Evolutionary conservation across 495 filamentous ascomycete genomes (phyloP), one percentile per base, ranked within the genome.

Genomic region (Aeminium ludgeri): DNA sequence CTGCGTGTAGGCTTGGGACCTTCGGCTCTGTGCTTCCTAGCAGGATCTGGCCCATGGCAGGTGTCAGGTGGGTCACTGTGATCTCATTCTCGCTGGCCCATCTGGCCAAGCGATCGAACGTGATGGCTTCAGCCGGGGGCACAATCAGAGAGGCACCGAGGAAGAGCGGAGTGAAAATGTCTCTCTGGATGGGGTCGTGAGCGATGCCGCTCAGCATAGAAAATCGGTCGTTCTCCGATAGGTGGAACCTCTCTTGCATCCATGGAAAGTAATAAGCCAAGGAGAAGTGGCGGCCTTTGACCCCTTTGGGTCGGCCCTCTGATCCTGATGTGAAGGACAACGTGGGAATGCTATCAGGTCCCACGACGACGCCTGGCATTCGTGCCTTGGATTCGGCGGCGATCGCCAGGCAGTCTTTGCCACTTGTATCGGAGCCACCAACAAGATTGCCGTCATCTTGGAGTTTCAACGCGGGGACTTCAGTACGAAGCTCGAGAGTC

Each of bases 1-100:
- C 82, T 45, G 77, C 70, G 52, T 83, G 72, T 8, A 97, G 69
- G 16, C 68, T 62, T 10, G 37, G 35, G 13, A 46, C 39, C 32
- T 46, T 50, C n/a, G 48, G 48, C 48, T 82, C 64, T 0, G 76
- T 71, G 6, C 68, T 77, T 29, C 87, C 89, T 20, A 92, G 80
- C 1, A 97, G 65, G 38, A 97, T 89, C 53, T 96, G 86, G 37
- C 87, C 87, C 86, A 96, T 84, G 29, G 86, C 89, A 5, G 89
- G 89, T 0, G 89, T 97, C 12, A 97, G 65, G 55, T 95, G 89
- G 3, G 86, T 87, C 27, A 89, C 77, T 12, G 82, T 94, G 11
- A 80, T 74, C 38, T 69, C 62, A 52, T 86, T 72, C 39, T 81
- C 70, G 34, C 66, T 67, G 76, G 95, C 86, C 89, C 89, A 95